Evolutionary conservation across 2,329 filamentous ascomycete species (phyloP).

Genomic region (Tolypocladium pustulatum): DNA sequence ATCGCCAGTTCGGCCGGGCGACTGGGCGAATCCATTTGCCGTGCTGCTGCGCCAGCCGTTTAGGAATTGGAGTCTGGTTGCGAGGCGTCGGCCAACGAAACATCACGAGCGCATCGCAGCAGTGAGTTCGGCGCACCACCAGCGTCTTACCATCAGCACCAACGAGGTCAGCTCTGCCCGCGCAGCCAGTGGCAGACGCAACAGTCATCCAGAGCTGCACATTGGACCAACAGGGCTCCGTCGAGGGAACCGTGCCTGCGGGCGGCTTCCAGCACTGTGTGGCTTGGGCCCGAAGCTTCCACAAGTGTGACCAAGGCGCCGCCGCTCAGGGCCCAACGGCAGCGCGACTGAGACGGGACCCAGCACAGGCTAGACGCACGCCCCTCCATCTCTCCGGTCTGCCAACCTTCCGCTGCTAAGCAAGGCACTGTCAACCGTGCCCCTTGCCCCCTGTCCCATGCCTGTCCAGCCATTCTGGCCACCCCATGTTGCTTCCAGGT

Average conservation of each 20-base stretch:
- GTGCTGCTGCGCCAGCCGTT: not conserved
- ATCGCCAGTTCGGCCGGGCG: not conserved
- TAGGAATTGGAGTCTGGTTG: not conserved
- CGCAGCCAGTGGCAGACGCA: not conserved
- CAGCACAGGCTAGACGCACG: not conserved
- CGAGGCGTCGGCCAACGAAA: not conserved
- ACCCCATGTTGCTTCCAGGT: conserved; percentile 1
- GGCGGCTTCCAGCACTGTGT: conserved; percentile 9
- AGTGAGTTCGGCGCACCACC: not conserved
- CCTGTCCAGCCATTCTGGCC: conserved; percentile 8
- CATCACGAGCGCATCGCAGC: not conserved
- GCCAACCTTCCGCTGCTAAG: not conserved
- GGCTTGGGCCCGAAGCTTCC: conserved; percentile 8
- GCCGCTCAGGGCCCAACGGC: not conserved
- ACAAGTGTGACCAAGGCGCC: not conserved
- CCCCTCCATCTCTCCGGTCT: not conserved
- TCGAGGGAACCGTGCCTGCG: conserved; percentile 4
- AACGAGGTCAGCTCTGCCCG: not conserved
- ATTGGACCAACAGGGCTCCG: not conserved
- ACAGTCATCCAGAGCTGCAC: not conserved
- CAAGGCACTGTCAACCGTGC: not conserved
- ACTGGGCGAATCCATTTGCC: not conserved
- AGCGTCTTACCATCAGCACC: not conserved
- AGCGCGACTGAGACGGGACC: not conserved
- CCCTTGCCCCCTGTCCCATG: conserved; percentile 12